Evolutionary conservation across 352 stramenopile species (phyloP), one percentile per base, ranked within the genome.

Genomic region (Globisporangium spinosum): DNA sequence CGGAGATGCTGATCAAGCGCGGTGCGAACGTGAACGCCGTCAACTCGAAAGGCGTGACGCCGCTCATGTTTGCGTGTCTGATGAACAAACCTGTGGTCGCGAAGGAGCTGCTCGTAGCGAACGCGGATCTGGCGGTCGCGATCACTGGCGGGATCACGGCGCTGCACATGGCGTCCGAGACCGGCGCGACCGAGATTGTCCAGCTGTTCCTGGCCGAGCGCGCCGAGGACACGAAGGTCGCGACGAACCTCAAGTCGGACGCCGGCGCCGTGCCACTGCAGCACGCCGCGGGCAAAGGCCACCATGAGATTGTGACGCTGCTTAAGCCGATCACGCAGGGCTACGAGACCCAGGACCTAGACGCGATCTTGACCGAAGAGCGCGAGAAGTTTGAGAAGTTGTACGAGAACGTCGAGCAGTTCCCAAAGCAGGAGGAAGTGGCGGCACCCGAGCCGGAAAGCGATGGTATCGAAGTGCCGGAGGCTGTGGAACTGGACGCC

Each of bases 131-230:
- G 43, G 69, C 66, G 15, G 51, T 84, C n/a, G 74, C 75, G 29
- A 87, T 94, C 51, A 69, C 79, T 15, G 84, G 82, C 1, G 82
- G 79, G 2, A 77, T 94, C 65, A 94, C 86, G 53, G 78, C 83
- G 5, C 64, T 94, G 20, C 86, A 93, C 65, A 91, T 94, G 70
- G 83, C 86, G 12, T 80, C 86, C 10, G 86, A 94, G 65, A 90
- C 83, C 7, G 86, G 84, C 20, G 89, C 86, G 67, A 68, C 62
- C 2, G 83, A 90, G 51, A 76, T 93, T 27, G 75, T 91, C 8
- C 55, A 81, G 69, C 70, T 77, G 64, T 87, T 94, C 63, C 65
- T 93, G 8, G 69, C 73, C 29, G 73, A 67, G 58, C 82, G 83
- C 4, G 23, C 59, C 0, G 78, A 89, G 32, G 82, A 91, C 60